Percentiles rank a stretch among this genome's conserved stretches.
phyloP scores from a whole-genome alignment of 768 basidiomycete species.

The Tylopilus vinaceipallidus region DNA sequence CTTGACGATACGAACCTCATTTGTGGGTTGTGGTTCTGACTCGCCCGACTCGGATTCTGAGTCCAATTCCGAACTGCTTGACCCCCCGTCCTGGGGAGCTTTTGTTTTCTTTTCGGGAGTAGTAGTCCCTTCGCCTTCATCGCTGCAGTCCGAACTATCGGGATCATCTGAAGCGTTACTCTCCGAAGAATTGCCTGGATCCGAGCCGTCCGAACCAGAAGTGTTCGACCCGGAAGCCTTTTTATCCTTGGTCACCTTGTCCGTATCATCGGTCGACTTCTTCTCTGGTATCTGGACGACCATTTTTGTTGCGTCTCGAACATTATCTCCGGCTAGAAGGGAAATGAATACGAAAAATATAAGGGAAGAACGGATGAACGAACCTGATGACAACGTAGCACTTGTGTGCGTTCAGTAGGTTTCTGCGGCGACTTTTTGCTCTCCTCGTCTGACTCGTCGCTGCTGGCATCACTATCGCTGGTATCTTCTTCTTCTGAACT shows the following conservation, averaged over 20 bases:
- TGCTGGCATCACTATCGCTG: slow-evolving; percentile 11
- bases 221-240: slow-evolving; percentile 8
- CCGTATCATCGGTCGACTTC: background rate
- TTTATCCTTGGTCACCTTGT: background rate
- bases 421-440: slow-evolving; percentile 7
- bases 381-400: slow-evolving; percentile 39
- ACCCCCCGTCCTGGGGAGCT: background rate
- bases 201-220: slow-evolving; percentile 18
- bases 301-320: background rate
- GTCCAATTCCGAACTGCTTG: slow-evolving; percentile 3
- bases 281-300: slow-evolving; percentile 1
- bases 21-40: background rate
- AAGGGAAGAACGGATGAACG: background rate
- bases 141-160: slow-evolving; percentile 7
- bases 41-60: slow-evolving; percentile 22
- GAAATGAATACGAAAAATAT: background rate
- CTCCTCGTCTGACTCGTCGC: slow-evolving; percentile 2
- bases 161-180: slow-evolving; percentile 12
- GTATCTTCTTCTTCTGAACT: slow-evolving; percentile 22
- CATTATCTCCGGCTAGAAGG: slow-evolving; percentile 14
- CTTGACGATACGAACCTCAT: too few relatives aligned
- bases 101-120: slow-evolving; percentile 1
- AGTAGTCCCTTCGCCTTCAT: too few relatives aligned
- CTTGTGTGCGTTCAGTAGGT: slow-evolving; percentile 35
- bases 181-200: slow-evolving; percentile 15